phyloP scores from a whole-genome alignment of 192 early-diverging fungal genomes.

The Phlyctochytrium planicorne region DNA sequence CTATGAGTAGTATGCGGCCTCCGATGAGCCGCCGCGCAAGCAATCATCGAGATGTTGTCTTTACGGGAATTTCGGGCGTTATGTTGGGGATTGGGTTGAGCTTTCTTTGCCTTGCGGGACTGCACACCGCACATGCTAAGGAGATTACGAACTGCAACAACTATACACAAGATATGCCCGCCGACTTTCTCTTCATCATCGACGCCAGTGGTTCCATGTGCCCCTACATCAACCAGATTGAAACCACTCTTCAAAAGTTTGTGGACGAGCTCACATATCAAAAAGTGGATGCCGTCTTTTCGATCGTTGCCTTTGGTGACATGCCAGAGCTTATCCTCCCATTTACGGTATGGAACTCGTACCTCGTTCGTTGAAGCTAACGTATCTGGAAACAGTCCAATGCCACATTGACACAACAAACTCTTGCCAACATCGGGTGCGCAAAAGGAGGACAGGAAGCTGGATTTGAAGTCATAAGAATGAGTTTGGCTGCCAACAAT shows the following conservation, averaged over 20 bases:
- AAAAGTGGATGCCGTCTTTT: conserved; percentile 36
- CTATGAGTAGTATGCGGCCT: too few species aligned
- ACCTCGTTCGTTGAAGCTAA: background rate
- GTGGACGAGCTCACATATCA: conserved; percentile 11
- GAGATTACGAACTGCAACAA: conserved; percentile 9
- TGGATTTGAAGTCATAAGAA: conserved; percentile 38
- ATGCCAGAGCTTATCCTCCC: conserved; percentile 23
- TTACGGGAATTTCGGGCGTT: too few species aligned
- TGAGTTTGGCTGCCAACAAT: conserved; percentile 26
- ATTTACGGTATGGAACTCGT: conserved; percentile 29
- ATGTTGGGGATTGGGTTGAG: too few species aligned
- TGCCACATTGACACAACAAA: background rate
- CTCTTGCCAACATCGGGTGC: conserved; percentile 25
- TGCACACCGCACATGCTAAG: conserved; percentile 6
- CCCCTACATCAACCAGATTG: conserved; percentile 36
- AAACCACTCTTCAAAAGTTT: conserved; percentile 23
- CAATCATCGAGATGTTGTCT: too few species aligned
- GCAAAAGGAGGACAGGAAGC: conserved; percentile 34
- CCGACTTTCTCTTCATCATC: conserved; percentile 41
- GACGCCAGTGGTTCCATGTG: conserved; percentile 36
- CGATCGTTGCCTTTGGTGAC: conserved; percentile 36
- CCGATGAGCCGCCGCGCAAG: too few species aligned
- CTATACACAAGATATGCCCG: conserved; percentile 14
- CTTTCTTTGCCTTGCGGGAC: too few species aligned
- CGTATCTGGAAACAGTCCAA: background rate